phyloP scores from a whole-genome alignment of 2,329 filamentous ascomycete species.

The Xylariales sp. region DNA sequence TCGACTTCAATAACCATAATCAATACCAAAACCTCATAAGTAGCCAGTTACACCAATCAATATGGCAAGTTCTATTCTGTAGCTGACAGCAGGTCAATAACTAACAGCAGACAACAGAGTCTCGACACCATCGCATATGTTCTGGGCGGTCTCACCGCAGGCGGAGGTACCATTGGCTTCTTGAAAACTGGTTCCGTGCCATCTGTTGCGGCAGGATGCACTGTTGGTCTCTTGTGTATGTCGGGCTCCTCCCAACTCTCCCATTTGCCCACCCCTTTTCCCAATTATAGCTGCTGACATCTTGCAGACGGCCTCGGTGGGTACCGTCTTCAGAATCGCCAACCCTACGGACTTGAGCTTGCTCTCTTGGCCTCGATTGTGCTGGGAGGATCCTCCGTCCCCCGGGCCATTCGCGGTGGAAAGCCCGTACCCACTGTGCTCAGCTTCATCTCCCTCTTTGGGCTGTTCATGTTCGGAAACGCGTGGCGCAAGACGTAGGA shows the following conservation, averaged over 20 bases:
- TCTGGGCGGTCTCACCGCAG: slow-evolving; percentile 76
- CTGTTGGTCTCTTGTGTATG: slow-evolving; percentile 66
- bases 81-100: slow-evolving; percentile 2
- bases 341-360: slow-evolving; percentile 81
- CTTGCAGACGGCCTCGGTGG: slow-evolving; percentile 68
- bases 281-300: background rate
- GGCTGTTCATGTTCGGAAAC: slow-evolving; percentile 73
- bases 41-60: background rate
- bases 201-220: slow-evolving; percentile 77
- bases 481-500: slow-evolving; percentile 48
- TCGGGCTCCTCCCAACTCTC: slow-evolving; percentile 13
- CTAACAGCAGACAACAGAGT: slow-evolving; percentile 21
- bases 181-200: slow-evolving; percentile 79
- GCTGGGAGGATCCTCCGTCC: slow-evolving; percentile 78
- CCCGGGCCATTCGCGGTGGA: slow-evolving; percentile 73
- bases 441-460: slow-evolving; percentile 73
- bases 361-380: slow-evolving; percentile 85
- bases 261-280: background rate
- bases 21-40: no score
- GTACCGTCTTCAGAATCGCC: slow-evolving; percentile 68
- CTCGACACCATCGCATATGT: slow-evolving; percentile 65
- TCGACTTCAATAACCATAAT: no score
- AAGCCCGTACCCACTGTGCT: slow-evolving; percentile 83
- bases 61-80: background rate
- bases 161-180: slow-evolving; percentile 85